Evolutionary conservation across 805 yeast genomes (phyloP).

Genomic region (Wickerhamomyces silvicola): DNA sequence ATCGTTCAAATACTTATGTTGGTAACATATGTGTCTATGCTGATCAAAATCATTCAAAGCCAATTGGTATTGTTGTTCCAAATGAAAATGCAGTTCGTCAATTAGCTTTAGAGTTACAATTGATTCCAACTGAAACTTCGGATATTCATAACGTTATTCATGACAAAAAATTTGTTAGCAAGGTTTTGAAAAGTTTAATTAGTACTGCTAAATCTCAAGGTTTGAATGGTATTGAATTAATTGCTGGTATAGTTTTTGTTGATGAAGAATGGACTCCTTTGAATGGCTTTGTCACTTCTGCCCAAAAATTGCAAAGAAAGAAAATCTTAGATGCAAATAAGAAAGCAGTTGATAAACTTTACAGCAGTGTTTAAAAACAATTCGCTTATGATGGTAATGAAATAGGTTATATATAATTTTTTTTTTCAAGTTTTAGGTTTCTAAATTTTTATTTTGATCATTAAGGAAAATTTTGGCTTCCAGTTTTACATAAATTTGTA

Average conservation of each 20-base stretch:
- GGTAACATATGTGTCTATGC: slow-evolving; percentile 89
- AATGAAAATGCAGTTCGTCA: slow-evolving; percentile 58
- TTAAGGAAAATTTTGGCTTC: too few species aligned
- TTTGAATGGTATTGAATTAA: slow-evolving; percentile 75
- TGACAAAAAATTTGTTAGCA: slow-evolving; percentile 48
- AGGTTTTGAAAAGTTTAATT: slow-evolving; percentile 52
- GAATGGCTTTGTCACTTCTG: slow-evolving; percentile 88
- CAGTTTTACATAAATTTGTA: too few species aligned
- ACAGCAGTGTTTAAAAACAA: too few species aligned
- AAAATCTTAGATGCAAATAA: slow-evolving; percentile 70
- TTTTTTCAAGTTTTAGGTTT: too few species aligned
- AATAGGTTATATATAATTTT: too few species aligned
- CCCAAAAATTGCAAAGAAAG: slow-evolving; percentile 93
- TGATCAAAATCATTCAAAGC: slow-evolving; percentile 80
- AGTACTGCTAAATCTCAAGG: slow-evolving; percentile 79
- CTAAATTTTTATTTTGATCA: too few species aligned
- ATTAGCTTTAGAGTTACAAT: slow-evolving; percentile 50
- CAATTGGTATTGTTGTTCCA: slow-evolving; percentile 86
- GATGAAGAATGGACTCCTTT: slow-evolving; percentile 98
- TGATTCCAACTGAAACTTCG: slow-evolving; percentile 37
- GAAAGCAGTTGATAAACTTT: slow-evolving; percentile 62
- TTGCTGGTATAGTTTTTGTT: slow-evolving; percentile 69
- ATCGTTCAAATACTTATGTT: slow-evolving; percentile 76
- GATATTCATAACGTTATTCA: slow-evolving; percentile 44
- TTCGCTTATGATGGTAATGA: too few species aligned